A percentile compares a stretch with the other conserved stretches of the same genome.
Conservation (phyloP, 2,329 filamentous ascomycete genomes). For the Scedosporium boydii region DNA sequence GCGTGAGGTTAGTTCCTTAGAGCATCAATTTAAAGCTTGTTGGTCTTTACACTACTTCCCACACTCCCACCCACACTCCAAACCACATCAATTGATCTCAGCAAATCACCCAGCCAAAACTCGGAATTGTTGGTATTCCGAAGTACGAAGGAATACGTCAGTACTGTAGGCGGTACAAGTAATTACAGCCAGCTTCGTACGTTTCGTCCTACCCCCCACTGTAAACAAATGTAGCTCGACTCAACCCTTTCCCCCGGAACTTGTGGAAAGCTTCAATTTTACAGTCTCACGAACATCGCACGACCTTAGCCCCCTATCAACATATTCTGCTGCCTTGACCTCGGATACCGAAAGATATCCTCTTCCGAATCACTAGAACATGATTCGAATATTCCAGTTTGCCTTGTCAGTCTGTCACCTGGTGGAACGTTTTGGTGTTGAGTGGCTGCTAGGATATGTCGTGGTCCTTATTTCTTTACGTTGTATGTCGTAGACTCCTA, state of each 20-base stretch:
- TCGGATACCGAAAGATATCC: not conserved
- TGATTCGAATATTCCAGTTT: too few species aligned
- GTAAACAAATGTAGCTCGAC: not conserved
- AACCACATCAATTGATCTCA: not conserved
- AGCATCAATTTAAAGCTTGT: not conserved
- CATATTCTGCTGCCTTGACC: not conserved
- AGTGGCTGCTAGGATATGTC: too few species aligned
- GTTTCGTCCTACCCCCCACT: not conserved
- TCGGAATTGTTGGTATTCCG: not conserved
- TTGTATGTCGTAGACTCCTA: too few species aligned
- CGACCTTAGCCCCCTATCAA: not conserved
- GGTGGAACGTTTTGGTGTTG: too few species aligned
- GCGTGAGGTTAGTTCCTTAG: not conserved
- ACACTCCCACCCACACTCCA: not conserved
- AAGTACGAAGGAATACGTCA: too few species aligned
- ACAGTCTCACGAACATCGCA: not conserved
- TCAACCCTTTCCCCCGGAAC: not conserved
- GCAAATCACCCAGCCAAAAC: not conserved
- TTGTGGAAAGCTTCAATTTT: slow-evolving; percentile 3
- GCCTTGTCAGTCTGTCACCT: too few species aligned
- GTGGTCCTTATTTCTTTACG: too few species aligned
- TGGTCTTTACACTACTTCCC: too few species aligned
- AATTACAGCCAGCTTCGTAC: too few species aligned
- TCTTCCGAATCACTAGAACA: too few species aligned
- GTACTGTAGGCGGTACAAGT: too few species aligned